These are phyloP conservation scores for Chalaropsis ovoidea DNA, from an alignment of 2,329 filamentous ascomycete species.

Conservation along the genomic window DNA sequence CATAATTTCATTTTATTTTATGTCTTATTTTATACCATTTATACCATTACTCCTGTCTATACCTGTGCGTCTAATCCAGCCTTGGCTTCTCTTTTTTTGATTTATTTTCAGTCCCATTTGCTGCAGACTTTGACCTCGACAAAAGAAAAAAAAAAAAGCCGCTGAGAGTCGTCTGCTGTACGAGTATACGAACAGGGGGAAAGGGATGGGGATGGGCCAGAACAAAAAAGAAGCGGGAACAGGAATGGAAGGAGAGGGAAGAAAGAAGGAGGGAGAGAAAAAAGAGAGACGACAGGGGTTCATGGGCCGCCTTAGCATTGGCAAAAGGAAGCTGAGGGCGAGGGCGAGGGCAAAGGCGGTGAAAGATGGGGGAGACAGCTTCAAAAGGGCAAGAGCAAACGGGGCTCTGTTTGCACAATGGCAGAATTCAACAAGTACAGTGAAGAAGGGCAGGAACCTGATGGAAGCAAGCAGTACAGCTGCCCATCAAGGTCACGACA, in stretches of 20 bases:
- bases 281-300: not conserved
- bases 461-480: no score
- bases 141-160: no score
- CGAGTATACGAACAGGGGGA: not conserved
- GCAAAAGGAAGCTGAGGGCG: not conserved
- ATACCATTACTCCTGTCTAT: not conserved
- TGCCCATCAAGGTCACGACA: no score
- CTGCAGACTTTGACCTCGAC: not conserved
- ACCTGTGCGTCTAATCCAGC: not conserved
- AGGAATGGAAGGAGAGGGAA: not conserved
- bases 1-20: not conserved
- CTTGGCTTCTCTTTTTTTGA: not conserved
- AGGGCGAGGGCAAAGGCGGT: not conserved
- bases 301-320: not conserved
- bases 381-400: not conserved
- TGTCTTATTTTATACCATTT: not conserved
- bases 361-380: not conserved
- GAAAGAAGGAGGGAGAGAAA: constrained; percentile 1
- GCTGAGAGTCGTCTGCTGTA: not conserved
- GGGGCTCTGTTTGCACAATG: not conserved
- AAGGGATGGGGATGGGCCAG: constrained; percentile 3
- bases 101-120: not conserved
- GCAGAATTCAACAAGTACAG: not conserved
- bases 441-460: no score
- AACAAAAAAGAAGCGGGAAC: not conserved